These are phyloP conservation scores for Microthlaspi erraticum DNA, from an alignment of 345 rosid species.

Conservation along the genomic window DNA sequence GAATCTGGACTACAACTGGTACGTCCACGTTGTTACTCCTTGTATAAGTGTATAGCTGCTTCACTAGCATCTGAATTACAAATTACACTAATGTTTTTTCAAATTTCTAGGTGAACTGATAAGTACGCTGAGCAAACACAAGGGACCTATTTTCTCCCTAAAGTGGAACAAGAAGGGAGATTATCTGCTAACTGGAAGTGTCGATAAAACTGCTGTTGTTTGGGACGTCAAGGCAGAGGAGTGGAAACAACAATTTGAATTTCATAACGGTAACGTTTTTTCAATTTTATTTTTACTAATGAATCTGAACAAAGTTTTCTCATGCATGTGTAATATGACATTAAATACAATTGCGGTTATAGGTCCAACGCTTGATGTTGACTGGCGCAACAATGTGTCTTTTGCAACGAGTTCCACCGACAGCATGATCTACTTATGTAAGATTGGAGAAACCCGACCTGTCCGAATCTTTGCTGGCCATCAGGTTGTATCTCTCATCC, in stretches of 20 bases:
- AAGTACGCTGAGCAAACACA: constrained; percentile 88
- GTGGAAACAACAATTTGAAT: constrained; percentile 94
- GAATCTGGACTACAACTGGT: constrained; percentile 90
- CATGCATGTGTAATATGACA: background rate
- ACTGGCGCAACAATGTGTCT: constrained; percentile 96
- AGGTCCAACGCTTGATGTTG: constrained; percentile 99
- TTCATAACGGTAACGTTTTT: constrained; percentile 66
- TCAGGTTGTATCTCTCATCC: constrained; percentile 60
- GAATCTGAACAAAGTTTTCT: background rate
- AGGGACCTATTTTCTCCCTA: constrained; percentile 96
- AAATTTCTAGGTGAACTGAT: constrained; percentile 70
- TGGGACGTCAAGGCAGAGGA: constrained; percentile 98
- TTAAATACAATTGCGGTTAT: constrained; percentile 13
- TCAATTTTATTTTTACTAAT: background rate
- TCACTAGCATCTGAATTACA: constrained; percentile 15
- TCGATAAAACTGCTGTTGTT: constrained; percentile 94
- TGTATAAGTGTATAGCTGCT: background rate
- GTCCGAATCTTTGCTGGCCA: constrained; percentile 87
- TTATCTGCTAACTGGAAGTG: constrained; percentile 98
- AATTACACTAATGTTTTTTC: background rate
- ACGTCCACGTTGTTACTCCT: constrained; percentile 29
- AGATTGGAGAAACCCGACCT: constrained; percentile 85
- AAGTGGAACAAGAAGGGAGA: constrained; percentile 99
- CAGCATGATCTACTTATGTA: constrained; percentile 90
- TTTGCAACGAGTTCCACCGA: constrained; percentile 98